phyloP scores from a whole-genome alignment of 345 rosid species.

The Diplotaxis tenuifolia region DNA sequence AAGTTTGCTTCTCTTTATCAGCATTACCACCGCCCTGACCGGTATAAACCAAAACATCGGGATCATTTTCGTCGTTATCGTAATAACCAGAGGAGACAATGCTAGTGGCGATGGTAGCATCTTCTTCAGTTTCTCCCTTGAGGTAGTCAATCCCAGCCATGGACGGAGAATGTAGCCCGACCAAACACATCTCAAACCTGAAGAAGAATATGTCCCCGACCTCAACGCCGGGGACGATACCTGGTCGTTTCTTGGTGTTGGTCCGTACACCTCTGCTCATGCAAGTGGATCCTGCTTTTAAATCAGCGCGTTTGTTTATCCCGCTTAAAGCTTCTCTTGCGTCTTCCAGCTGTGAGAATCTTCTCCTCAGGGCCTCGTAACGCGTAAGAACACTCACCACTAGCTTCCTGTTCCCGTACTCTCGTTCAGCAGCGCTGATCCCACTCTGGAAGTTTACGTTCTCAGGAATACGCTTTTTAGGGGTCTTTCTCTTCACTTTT shows the following conservation, averaged over 20 bases:
- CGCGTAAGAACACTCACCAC: conserved; percentile 42
- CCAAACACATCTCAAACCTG: no score
- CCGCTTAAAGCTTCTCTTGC: background rate
- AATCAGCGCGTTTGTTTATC: background rate
- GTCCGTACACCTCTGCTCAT: background rate
- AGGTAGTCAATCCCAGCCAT: no score
- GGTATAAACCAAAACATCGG: no score
- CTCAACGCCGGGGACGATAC: background rate
- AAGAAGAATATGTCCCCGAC: no score
- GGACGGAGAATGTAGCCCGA: no score
- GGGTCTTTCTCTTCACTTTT: conserved; percentile 27
- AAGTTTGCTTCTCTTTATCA: no score
- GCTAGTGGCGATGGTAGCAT: no score
- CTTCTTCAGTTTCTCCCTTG: no score
- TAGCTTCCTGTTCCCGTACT: conserved; percentile 44
- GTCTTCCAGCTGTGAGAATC: background rate
- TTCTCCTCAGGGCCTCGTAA: conserved; percentile 31
- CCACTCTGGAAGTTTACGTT: conserved; percentile 31
- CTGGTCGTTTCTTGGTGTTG: background rate
- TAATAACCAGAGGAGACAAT: no score
- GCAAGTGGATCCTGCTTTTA: background rate
- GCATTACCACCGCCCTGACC: no score
- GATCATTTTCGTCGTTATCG: no score
- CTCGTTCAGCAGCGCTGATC: conserved; percentile 37
- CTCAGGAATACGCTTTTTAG: conserved; percentile 6